phyloP scores from a whole-genome alignment of 2,329 filamentous ascomycete species.

The Alternaria infectoria region DNA sequence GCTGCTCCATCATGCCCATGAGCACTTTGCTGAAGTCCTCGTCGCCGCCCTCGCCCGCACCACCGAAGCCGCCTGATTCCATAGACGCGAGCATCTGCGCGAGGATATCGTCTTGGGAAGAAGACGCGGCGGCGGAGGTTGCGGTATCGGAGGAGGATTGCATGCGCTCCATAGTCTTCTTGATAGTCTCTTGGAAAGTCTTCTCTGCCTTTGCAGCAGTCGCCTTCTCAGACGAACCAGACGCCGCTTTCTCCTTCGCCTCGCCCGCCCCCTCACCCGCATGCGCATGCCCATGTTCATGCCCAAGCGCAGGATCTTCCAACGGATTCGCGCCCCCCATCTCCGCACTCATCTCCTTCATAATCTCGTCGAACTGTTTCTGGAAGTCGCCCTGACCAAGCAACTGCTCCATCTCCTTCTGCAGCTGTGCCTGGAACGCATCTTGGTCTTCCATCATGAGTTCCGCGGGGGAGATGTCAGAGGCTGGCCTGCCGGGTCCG shows the following conservation, averaged over 20 bases:
- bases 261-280: constrained; percentile 10
- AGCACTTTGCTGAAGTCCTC: constrained; percentile 95
- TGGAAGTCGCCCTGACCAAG: constrained; percentile 78
- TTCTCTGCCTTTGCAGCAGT: constrained; percentile 60
- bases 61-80: constrained; percentile 65
- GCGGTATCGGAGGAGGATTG: constrained; percentile 85
- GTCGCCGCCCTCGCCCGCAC: constrained; percentile 64
- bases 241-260: constrained; percentile 8
- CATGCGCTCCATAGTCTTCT: constrained; percentile 95
- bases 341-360: constrained; percentile 68
- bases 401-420: constrained; percentile 85
- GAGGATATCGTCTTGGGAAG: constrained; percentile 73
- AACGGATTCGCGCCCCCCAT: constrained; percentile 31
- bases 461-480: constrained; percentile 37
- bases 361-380: constrained; percentile 77
- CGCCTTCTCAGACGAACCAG: constrained; percentile 13
- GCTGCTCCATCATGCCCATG: constrained; percentile 97
- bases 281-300: constrained; percentile 36
- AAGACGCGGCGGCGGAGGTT: constrained; percentile 73
- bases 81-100: constrained; percentile 93
- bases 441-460: constrained; percentile 55
- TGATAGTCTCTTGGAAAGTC: constrained; percentile 90
- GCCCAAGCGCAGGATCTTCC: constrained; percentile 18
- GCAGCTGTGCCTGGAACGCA: constrained; percentile 84
- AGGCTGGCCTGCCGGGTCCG: constrained; percentile 46